phyloP scores from a whole-genome alignment of 208 protist species.

The Porcisia deanei region DNA sequence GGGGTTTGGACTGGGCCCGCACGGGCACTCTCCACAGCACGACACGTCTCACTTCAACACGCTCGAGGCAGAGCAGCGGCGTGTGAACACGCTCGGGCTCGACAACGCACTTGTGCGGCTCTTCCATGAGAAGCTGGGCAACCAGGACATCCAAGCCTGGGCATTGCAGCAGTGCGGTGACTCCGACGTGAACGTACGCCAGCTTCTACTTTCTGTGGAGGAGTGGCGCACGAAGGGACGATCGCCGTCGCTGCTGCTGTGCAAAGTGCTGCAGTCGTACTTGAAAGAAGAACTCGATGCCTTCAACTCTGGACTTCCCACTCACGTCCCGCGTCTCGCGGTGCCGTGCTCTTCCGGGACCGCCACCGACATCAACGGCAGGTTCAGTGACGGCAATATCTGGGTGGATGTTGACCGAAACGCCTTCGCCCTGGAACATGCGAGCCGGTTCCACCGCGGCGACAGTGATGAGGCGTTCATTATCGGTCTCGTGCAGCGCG shows the following conservation, averaged over 20 bases:
- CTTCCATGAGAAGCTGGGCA: constrained; percentile 80
- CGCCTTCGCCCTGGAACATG: constrained; percentile 60
- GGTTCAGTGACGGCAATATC: constrained; percentile 37
- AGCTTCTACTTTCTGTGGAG: constrained; percentile 76
- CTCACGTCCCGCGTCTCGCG: constrained; percentile 57
- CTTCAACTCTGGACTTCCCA: constrained; percentile 78
- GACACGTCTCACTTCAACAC: constrained; percentile 69
- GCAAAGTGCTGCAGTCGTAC: constrained; percentile 61
- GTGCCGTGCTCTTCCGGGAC: constrained; percentile 20
- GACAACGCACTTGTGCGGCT: constrained; percentile 71
- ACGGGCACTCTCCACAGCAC: constrained; percentile 74
- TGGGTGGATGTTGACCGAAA: constrained; percentile 73
- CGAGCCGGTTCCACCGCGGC: constrained; percentile 29
- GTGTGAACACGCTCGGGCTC: constrained; percentile 58
- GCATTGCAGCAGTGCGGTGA: constrained; percentile 60
- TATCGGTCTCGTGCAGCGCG: constrained; percentile 61
- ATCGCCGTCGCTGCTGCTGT: constrained; percentile 64
- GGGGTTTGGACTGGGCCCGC: constrained; percentile 85
- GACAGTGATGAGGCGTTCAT: constrained; percentile 75
- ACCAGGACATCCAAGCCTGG: constrained; percentile 65
- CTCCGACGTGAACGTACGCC: constrained; percentile 51
- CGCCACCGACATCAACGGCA: not conserved
- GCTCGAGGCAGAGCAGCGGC: constrained; percentile 51
- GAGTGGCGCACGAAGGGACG: constrained; percentile 82
- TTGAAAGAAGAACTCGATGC: constrained; percentile 65